Evolutionary conservation across 306 rosid species (phyloP), one percentile per base, ranked within the genome.

Genomic region (Senna siamea): DNA sequence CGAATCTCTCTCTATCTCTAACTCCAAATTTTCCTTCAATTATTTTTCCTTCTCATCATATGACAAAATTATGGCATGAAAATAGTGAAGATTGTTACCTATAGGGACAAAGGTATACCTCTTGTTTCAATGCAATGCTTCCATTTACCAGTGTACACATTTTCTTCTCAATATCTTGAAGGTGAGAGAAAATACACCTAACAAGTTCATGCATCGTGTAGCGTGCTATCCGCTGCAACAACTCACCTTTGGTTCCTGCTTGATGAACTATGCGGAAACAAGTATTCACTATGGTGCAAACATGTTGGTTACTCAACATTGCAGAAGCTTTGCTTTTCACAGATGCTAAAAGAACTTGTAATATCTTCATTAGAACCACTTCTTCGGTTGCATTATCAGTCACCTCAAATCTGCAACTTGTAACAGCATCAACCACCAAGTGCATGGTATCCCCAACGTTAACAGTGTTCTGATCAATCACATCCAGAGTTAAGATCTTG

Each of bases 211-310:
- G 92, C 92, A 94, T 83, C 43, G 99, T 90, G 87, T 90, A 83
- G 66, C 96, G 89, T 77, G 99, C 96, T 75, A 88, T 86, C 78
- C 90, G 89, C 78, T 94, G 99, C 92, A 94, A 85, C 53, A 90
- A 79, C 85, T 94, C 99, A 2, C 99, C 93, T 80, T 94, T 94
- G 59, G 83, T 50, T 73, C 96, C 93, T n/a, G 99, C 95, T 86
- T 94, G 99, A 84, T 94, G 98, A 76, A 94, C 98, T 78, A 94
- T 90, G n/a, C 98, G 96, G 72, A 85, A 92, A 85, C 98, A 92
- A 28, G 99, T 90, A 84, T 94, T 94, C 73, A 94, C 96, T 74
- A 94, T 87, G 57, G 94, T 88, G 87, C 99, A 94, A 82, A 92
- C 97, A 61, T 94, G 96, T 75, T 94, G 99, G 84, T 94, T 94